Conservation (phyloP, 2,329 filamentous ascomycete genomes). For the Pseudohalonectria lignicola region DNA sequence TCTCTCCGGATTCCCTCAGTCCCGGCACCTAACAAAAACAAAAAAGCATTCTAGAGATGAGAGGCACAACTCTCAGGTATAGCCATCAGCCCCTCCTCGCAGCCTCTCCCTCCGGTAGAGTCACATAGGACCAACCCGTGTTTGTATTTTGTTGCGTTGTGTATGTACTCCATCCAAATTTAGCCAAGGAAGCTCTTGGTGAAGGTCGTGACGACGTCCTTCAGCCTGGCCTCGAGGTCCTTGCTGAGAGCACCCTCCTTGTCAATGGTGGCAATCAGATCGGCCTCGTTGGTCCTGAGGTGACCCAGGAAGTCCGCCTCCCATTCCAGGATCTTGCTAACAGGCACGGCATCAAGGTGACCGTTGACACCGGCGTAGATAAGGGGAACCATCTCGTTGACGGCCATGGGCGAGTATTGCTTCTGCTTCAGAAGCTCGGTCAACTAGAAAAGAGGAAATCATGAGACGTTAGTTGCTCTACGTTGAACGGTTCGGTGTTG, state of each 20-base stretch:
- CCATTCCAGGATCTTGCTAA: slow-evolving; percentile 85
- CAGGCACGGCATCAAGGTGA: slow-evolving; percentile 78
- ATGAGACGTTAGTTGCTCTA: too few species aligned
- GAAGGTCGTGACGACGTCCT: slow-evolving; percentile 67
- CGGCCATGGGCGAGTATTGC: slow-evolving; percentile 97
- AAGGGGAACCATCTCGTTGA: slow-evolving; percentile 99
- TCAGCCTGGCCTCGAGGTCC: slow-evolving; percentile 75
- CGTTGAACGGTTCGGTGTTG: too few species aligned
- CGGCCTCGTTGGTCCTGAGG: slow-evolving; percentile 82
- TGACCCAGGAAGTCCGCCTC: slow-evolving; percentile 90
- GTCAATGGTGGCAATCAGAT: slow-evolving; percentile 76
- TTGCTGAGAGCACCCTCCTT: slow-evolving; percentile 96
- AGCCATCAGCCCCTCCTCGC: slow-evolving; percentile 16
- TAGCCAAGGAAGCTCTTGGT: slow-evolving; percentile 81
- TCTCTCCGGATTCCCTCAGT: slow-evolving; percentile 32
- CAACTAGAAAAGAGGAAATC: slow-evolving; percentile 34
- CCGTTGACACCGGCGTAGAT: slow-evolving; percentile 99
- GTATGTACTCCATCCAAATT: too few species aligned
- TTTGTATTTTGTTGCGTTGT: too few species aligned
- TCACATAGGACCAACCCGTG: too few species aligned
- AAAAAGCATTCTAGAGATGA: slow-evolving; percentile 2
- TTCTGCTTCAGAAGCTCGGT: slow-evolving; percentile 99
- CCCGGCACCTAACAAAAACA: slow-evolving; percentile 29
- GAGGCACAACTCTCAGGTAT: slow-evolving; percentile 13
- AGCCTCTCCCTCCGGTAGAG: too few species aligned